Evolutionary conservation across 2,329 filamentous ascomycete genomes (phyloP), one percentile per base, ranked within the genome.

Genomic region (Colletotrichum orbiculare): DNA sequence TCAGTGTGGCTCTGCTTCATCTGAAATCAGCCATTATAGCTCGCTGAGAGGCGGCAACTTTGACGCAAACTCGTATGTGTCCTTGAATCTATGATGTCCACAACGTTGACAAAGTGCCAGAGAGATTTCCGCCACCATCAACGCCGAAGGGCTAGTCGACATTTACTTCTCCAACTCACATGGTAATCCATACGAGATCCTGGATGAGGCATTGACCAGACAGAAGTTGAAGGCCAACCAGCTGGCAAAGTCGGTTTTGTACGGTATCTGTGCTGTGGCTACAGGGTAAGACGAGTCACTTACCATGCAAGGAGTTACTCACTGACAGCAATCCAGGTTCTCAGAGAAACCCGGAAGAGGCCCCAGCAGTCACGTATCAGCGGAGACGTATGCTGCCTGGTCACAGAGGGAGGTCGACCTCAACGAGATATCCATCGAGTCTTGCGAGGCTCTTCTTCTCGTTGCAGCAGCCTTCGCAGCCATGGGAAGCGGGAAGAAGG

Each of bases 101-200:
- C 13, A 11, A 37, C 38, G 41, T 8, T 52, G 8, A 61, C 33
- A 13, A 15, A 11, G 4, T 10, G 4, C 7, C n/a, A 65, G 57
- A 2, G 46, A 62, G 2, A 37, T 61, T 39, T 59, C 61, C 2
- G 13, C 46, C 5, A 50, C 48, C 10, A 49, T 64, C 35, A 62
- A 65, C 9, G 52, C 57, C 25, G 62, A 65, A 11, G 62, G 62
- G 4, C 38, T 62, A 3, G 35, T 65, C 6, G 58, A 65, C 9
- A n/a, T 55, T 8, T 65, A 65, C 12, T 65, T 65, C 58, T 62
- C 25, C 7, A 37, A 62, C 10, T 62, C 62, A 7, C 57, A 65
- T 37, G 35, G 46, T 5, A 65, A 62, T 11, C 57, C 62, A 1
- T 65, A 65, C 9, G 45, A 61, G 2, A 56, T 65, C 10, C 47